Evolutionary conservation across 2,329 filamentous ascomycete genomes (phyloP).

Genomic region (Aureobasidium melanogenum): DNA sequence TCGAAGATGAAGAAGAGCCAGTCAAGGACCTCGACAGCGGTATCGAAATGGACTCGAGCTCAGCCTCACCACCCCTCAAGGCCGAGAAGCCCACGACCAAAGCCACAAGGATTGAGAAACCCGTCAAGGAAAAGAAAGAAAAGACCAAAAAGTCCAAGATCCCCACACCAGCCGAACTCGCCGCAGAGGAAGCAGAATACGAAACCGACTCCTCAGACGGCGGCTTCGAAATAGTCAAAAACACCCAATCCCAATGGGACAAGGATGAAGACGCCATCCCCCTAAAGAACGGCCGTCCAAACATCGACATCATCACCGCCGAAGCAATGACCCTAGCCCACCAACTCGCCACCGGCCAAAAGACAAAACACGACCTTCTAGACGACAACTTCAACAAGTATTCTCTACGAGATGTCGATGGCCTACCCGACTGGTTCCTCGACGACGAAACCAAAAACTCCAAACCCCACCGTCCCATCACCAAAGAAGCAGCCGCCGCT

Average conservation of each 20-base stretch:
- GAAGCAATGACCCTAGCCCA: slow-evolving; percentile 98
- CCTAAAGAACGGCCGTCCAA: slow-evolving; percentile 50
- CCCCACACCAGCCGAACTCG: slow-evolving; percentile 13
- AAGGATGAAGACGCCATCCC: slow-evolving; percentile 44
- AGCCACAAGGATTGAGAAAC: slow-evolving; percentile 17
- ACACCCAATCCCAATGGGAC: slow-evolving; percentile 54
- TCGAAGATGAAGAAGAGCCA: slow-evolving; percentile 35
- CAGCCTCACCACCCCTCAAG: slow-evolving; percentile 20
- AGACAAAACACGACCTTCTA: slow-evolving; percentile 66
- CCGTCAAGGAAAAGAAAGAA: slow-evolving; percentile 8
- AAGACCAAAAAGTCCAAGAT: background rate
- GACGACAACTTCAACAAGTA: slow-evolving; percentile 94
- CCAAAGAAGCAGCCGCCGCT: slow-evolving; percentile 76
- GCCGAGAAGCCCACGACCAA: slow-evolving; percentile 15
- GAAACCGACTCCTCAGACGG: slow-evolving; percentile 34
- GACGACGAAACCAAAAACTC: slow-evolving; percentile 85
- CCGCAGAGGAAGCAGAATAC: slow-evolving; percentile 22
- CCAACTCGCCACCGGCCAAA: slow-evolving; percentile 77
- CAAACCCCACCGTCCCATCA: slow-evolving; percentile 78
- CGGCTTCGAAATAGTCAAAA: slow-evolving; percentile 56
- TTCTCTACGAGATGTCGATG: slow-evolving; percentile 81
- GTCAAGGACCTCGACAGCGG: slow-evolving; percentile 38
- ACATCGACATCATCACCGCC: slow-evolving; percentile 98
- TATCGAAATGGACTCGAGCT: slow-evolving; percentile 27
- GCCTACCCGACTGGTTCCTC: slow-evolving; percentile 94